Base-by-base conservation (phyloP, 2,329 filamentous ascomycete genomes). In the Colletotrichum somersetense region DNA sequence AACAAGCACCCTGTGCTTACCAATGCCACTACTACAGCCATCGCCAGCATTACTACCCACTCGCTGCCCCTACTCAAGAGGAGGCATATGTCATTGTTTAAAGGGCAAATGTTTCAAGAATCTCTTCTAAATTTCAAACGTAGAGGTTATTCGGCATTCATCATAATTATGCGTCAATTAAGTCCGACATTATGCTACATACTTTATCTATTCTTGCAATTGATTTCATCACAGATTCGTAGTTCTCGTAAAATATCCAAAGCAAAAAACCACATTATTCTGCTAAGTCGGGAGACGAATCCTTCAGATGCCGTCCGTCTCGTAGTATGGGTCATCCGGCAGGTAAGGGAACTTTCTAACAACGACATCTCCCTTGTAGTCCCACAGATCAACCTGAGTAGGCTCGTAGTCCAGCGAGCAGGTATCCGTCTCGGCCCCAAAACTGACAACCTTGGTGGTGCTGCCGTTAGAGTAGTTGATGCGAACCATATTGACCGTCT, bases 391-490 rank as follows among this genome's bases (percentile, higher is more conserved):
- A 33, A 77, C 76, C 50, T 76, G 74, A 2, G 75, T 75, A 5
- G 76, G 76, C 52, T 75, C 75, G 35, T 79, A 80, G 44, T 80
- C 73, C 10, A 81, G 65, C 10, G 69, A 74, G 73, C 81, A 83
- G 20, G 74, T 76, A 3, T 77, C 76, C 6, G 76, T 74, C 56
- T 77, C 74, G 33, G 81, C 77, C 2, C 81, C 81, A 73, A 82
- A 83, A 33, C 74, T 77, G 30, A 78, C 65, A 1, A 83, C 79
- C 1, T 75, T 70, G 6, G 76, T 80, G 8, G 75, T 75, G 26
- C 74, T 79, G 38, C 80, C 81, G 16, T 77, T 76, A 57, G 76
- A 77, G 65, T 83, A 84, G 64, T 83, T 77, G 40, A 85, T 77
- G 64, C 81, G 77, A 30, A 78, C 74, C 77, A 77, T 78, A 68